These are phyloP conservation scores for Anthostomella pinea DNA, from an alignment of 2,329 filamentous ascomycete species.

Conservation along the genomic window DNA sequence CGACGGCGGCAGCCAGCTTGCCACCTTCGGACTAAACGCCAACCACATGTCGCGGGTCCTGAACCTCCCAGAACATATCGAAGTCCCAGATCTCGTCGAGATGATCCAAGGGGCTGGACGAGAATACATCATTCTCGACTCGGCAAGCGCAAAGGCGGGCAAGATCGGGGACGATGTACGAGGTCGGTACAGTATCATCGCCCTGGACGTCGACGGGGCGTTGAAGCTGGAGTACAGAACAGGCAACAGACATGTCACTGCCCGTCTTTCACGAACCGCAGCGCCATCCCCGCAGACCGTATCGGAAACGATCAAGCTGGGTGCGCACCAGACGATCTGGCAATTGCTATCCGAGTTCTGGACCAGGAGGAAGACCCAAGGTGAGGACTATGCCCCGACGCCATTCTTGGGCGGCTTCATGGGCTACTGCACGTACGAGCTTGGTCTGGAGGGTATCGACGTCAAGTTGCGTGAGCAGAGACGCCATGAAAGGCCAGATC, in stretches of 20 bases:
- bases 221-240: conserved; percentile 56
- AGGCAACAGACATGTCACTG: conserved; percentile 41
- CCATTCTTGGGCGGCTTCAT: conserved; percentile 83
- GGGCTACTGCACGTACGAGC: conserved; percentile 82
- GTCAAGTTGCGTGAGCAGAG: conserved; percentile 37
- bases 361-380: conserved; percentile 24
- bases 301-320: conserved; percentile 28
- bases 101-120: conserved; percentile 37
- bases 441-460: conserved; percentile 63
- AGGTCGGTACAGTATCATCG: conserved; percentile 73
- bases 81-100: conserved; percentile 55
- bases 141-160: conserved; percentile 51
- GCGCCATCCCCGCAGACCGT: conserved; percentile 15
- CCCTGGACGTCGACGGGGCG: conserved; percentile 57
- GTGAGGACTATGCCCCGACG: conserved; percentile 27
- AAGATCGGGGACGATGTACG: conserved; percentile 43
- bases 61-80: conserved; percentile 42
- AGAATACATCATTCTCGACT: conserved; percentile 58
- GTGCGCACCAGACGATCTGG: conserved; percentile 42
- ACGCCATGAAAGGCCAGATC: conserved; percentile 56
- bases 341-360: conserved; percentile 48
- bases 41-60: conserved; percentile 42
- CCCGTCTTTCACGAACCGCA: conserved; percentile 19
- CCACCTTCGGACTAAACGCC: conserved; percentile 28
- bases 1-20: conserved; percentile 23